phyloP scores from a whole-genome alignment of 1,284 basidiomycete genomes.

The Ustilago shanxiensis region DNA sequence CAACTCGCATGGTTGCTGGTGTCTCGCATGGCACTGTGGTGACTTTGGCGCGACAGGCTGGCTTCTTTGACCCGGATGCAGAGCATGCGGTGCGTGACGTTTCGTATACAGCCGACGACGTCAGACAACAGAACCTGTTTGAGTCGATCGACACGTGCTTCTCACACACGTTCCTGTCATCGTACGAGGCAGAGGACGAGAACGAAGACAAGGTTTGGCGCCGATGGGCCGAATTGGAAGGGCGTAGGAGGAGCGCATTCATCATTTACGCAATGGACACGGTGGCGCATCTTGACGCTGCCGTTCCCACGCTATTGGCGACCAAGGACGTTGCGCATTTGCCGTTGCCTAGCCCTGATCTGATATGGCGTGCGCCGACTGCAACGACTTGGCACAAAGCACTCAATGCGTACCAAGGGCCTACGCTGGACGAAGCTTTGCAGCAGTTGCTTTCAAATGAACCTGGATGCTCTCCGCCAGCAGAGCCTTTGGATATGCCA shows the following conservation, averaged over 20 bases:
- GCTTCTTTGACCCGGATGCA: conserved; percentile 54
- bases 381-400: conserved; percentile 45
- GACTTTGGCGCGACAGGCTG: conserved; percentile 55
- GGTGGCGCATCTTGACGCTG: conserved; percentile 56
- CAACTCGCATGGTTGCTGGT: conserved; percentile 49
- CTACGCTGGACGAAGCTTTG: conserved; percentile 56
- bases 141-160: conserved; percentile 49
- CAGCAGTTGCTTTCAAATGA: conserved; percentile 44
- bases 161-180: conserved; percentile 47
- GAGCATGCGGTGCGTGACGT: conserved; percentile 39
- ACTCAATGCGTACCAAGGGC: conserved; percentile 37
- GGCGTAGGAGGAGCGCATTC: conserved; percentile 56
- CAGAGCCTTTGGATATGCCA: conserved; percentile 8
- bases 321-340: conserved; percentile 57
- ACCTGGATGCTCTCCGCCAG: conserved; percentile 12
- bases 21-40: conserved; percentile 54
- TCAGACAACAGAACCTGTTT: conserved; percentile 36
- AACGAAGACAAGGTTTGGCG: conserved; percentile 59
- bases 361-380: conserved; percentile 55
- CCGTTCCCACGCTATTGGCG: conserved; percentile 42
- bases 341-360: conserved; percentile 59
- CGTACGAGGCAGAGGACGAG: conserved; percentile 34
- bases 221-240: conserved; percentile 60
- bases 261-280: conserved; percentile 60
- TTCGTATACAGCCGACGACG: conserved; percentile 40